Base-by-base conservation (phyloP, 2,329 filamentous ascomycete species). In the Aspergillus tanneri region DNA sequence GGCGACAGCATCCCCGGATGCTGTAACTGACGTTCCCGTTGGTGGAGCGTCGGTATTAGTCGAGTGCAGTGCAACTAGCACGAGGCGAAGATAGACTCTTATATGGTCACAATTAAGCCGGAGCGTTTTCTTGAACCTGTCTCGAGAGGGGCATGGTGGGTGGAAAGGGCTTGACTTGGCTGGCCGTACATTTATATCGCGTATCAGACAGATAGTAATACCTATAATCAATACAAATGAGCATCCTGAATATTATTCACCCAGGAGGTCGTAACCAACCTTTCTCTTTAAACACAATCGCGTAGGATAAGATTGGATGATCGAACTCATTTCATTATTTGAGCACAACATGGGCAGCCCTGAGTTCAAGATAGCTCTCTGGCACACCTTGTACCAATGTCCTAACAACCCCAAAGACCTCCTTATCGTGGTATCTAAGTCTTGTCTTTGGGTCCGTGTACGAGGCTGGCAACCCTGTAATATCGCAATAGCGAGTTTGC, bases 81-180 rank as follows among this genome's bases (percentile, higher is more conserved):
- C 70, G 71, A 81, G 88, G 90, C 90, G 86, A 78, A 95, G 81
- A 95, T 72, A 69, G 82, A 81, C 70, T 52, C 52, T 48, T 52
- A 53, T 47, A 60, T 65, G 87, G 89, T 89, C 88, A 86, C 89
- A 86, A 95, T 93, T 96, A 96, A 96, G 91, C 91, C 90, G 91
- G 91, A 95, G 90, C 88, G 83, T 82, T 85, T 86, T 85, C 84
- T 91, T 85, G 81, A 88, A 85, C 83, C 83, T 79, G 77, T 77
- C 74, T 82, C 77, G 88, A 95, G 75, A 95, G 87, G 82, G 77
- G 70, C 70, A 73, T 77, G 84, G 83, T 87, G 88, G 85, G 84
- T 96, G 87, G 89, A 86, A 83, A 85, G 80, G 77, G 89, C 82
- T 95, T 96, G 91, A 95, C 89, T 96, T 89, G 88, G 88, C 83